Conservation (phyloP, 495 filamentous ascomycete genomes). For the Penicillium alfredii region DNA sequence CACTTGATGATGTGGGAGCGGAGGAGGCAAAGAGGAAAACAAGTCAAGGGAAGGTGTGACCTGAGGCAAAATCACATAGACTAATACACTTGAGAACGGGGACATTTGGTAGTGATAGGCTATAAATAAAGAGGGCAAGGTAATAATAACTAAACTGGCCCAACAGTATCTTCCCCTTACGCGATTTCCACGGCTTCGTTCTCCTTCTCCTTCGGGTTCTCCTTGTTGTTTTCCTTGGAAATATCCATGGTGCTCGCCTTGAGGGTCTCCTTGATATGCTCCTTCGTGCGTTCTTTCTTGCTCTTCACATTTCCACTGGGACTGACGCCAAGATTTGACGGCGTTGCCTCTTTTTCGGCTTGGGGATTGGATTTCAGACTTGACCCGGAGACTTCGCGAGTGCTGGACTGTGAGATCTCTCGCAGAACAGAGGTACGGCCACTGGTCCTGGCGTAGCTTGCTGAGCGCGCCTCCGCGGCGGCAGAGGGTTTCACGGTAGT, state of each 20-base stretch:
- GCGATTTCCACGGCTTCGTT: constrained; percentile 15
- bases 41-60: too few species aligned
- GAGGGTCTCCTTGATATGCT: constrained; percentile 11
- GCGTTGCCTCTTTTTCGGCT: constrained; percentile 5
- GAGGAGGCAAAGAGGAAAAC: too few species aligned
- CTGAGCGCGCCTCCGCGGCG: constrained; percentile 29
- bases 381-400: constrained; percentile 29
- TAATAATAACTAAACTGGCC: too few species aligned
- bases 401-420: constrained; percentile 22
- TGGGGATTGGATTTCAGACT: constrained; percentile 22
- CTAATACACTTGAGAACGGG: too few species aligned
- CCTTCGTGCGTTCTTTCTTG: constrained; percentile 33
- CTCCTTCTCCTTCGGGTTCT: constrained; percentile 16
- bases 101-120: too few species aligned
- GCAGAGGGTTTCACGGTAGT: constrained; percentile 26
- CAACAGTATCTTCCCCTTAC: too few species aligned
- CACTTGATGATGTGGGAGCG: too few species aligned
- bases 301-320: constrained; percentile 36
- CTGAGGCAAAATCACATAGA: too few species aligned
- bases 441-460: constrained; percentile 21
- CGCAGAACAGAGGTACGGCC: constrained; percentile 18
- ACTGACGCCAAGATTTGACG: constrained; percentile 24
- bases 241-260: constrained; percentile 8
- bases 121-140: too few species aligned
- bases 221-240: constrained; percentile 9